Percentiles rank a stretch among this genome's conserved stretches.
phyloP scores from a whole-genome alignment of 1,139 yeast species.

The Taphrina communis region DNA sequence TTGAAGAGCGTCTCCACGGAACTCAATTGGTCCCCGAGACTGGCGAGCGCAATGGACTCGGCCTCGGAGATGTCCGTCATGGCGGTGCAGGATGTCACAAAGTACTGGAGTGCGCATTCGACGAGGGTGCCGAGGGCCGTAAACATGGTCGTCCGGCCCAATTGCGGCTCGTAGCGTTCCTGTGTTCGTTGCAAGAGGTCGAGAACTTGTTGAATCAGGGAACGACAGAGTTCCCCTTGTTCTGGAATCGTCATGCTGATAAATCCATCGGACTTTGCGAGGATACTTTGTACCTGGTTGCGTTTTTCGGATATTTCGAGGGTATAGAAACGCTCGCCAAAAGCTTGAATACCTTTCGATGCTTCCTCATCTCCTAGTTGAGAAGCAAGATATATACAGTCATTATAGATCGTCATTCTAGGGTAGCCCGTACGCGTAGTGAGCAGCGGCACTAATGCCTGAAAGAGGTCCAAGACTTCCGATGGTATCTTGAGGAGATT shows the following conservation, averaged over 20 bases:
- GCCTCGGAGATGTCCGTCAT: slow-evolving; percentile 39
- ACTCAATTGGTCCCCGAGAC: slow-evolving; percentile 23
- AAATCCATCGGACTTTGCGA: slow-evolving; percentile 14
- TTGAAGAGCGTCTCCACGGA: slow-evolving; percentile 29
- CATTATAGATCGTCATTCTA: slow-evolving; percentile 36
- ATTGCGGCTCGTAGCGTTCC: slow-evolving; percentile 29
- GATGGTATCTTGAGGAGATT: not conserved
- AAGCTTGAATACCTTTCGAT: not conserved
- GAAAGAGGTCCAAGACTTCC: slow-evolving; percentile 18
- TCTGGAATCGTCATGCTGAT: slow-evolving; percentile 17
- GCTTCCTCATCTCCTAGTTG: not conserved
- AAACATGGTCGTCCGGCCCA: slow-evolving; percentile 25
- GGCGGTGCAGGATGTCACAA: slow-evolving; percentile 15
- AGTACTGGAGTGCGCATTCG: slow-evolving; percentile 22
- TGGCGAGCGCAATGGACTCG: slow-evolving; percentile 28
- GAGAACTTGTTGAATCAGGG: slow-evolving; percentile 18
- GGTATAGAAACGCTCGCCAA: slow-evolving; percentile 30
- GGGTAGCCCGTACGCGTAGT: slow-evolving; percentile 18
- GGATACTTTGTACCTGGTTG: slow-evolving; percentile 20
- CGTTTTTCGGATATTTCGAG: slow-evolving; percentile 26
- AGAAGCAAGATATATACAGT: slow-evolving; percentile 26
- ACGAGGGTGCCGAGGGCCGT: slow-evolving; percentile 37
- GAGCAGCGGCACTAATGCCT: slow-evolving; percentile 17
- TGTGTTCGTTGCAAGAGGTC: slow-evolving; percentile 27
- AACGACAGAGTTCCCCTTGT: slow-evolving; percentile 7